Percentiles rank a stretch among this genome's conserved stretches.
phyloP scores from a whole-genome alignment of 768 basidiomycete genomes.

The Panus rudis region DNA sequence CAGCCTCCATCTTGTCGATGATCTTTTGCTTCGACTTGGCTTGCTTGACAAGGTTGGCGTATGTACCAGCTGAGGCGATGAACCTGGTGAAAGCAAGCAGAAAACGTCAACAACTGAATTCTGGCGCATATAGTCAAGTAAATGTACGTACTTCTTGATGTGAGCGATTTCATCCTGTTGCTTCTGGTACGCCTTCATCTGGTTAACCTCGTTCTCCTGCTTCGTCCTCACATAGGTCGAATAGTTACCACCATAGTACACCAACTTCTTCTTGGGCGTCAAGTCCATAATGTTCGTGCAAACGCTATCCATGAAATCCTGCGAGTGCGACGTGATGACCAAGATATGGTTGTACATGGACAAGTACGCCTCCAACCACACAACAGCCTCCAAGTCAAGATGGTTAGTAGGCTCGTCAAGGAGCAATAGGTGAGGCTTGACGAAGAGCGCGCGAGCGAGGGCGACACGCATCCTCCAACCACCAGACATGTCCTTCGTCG shows the following conservation, averaged over 20 bases:
- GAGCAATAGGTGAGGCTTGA: slow-evolving; percentile 92
- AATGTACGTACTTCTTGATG: slow-evolving; percentile 79
- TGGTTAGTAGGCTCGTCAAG: slow-evolving; percentile 94
- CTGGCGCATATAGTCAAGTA: neutral
- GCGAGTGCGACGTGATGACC: slow-evolving; percentile 96
- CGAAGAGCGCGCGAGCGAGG: slow-evolving; percentile 89
- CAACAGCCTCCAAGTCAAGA: slow-evolving; percentile 94
- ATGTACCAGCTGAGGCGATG: slow-evolving; percentile 99
- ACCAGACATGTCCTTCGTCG: slow-evolving; percentile 98
- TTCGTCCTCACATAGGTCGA: slow-evolving; percentile 95
- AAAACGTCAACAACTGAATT: neutral
- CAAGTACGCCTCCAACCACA: slow-evolving; percentile 97
- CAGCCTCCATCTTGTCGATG: slow-evolving; percentile 99
- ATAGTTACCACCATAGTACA: slow-evolving; percentile 96
- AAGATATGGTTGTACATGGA: slow-evolving; percentile 98
- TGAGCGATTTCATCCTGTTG: slow-evolving; percentile 98
- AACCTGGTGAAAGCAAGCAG: slow-evolving; percentile 43
- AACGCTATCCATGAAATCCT: slow-evolving; percentile 97
- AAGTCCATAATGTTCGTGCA: slow-evolving; percentile 99
- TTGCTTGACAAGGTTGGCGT: slow-evolving; percentile 97
- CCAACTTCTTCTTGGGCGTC: slow-evolving; percentile 83
- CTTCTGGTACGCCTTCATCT: slow-evolving; percentile 99
- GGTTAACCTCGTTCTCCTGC: slow-evolving; percentile 96
- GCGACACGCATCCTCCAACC: slow-evolving; percentile 99
- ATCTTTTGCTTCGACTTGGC: slow-evolving; percentile 99